Base-by-base conservation (phyloP, 306 rosid genomes). In the Casuarina equisetifolia region DNA sequence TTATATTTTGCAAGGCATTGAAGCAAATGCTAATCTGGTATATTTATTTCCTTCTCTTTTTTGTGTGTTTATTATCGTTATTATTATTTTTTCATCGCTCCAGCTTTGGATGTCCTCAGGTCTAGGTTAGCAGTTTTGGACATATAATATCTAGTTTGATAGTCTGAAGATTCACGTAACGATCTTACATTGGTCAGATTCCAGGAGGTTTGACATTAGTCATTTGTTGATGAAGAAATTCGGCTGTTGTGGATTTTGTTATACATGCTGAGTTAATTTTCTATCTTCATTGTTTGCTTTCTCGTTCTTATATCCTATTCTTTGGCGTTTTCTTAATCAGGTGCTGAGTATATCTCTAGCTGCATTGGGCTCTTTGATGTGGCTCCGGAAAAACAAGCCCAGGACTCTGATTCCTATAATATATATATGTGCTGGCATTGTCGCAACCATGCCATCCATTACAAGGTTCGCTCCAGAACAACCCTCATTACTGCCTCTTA, bases 21-120 rank as follows among this genome's bases (percentile, higher is more conserved):
- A 96, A 85, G 97, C 99, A 57, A 96, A 96, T 85, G 98, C 99
- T 53, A 96, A 96, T 84, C 88, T 96, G 97, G 99, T 96, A 84
- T 20, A 61, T 79, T 19, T 76, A 73, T 54, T 76, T 71, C 81
- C 48, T 57, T 6, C 20, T 80, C 73, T 49, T 69, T 11, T 20
- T 17, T 7, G 17, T 9, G 3, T 55, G 4, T 39, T 35, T 52
- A 40, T 55, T 69, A 49, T 20, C 16, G 9, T 13, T 45, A 76
- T 79, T 72, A 55, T 17, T 63, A 45, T 58, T 12, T 13, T 74
- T 19, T 81, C 42, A 43, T 77, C 71, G 67, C 69, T 73, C 77
- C 72, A 64, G 54, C 46, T 7, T 49, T 51, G 36, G 63, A 52
- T 20, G 45, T 82, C 67, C 50, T 32, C 9, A 7, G 70, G 11